These are phyloP conservation scores for Mollisia scopiformis DNA, from an alignment of 2,329 filamentous ascomycete species.

Conservation along the genomic window DNA sequence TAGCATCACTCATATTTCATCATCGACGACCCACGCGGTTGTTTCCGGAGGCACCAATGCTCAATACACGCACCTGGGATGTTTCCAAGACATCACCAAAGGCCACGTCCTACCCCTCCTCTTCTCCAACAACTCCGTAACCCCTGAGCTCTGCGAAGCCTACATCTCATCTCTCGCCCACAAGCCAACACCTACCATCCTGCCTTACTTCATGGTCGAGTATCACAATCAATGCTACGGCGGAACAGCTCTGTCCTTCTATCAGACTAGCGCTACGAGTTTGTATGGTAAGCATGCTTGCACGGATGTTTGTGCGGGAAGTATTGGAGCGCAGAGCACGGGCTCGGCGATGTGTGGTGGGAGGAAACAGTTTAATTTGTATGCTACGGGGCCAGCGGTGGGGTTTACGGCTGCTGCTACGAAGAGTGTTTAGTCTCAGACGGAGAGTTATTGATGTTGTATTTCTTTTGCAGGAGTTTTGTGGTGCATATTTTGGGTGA, in stretches of 20 bases:
- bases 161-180: conserved; percentile 1
- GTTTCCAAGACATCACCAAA: conserved; percentile 1
- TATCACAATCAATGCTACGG: conserved; percentile 5
- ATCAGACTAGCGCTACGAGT: not conserved
- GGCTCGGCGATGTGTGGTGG: conserved; percentile 9
- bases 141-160: conserved; percentile 5
- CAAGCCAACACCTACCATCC: conserved; percentile 6
- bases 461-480: too few species aligned
- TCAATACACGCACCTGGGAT: not conserved
- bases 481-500: too few species aligned
- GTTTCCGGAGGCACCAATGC: not conserved
- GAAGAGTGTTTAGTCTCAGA: not conserved
- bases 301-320: conserved; percentile 6
- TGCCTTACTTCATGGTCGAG: conserved; percentile 9
- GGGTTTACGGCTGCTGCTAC: not conserved
- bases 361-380: conserved; percentile 8
- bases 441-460: too few species aligned
- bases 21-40: not conserved
- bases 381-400: not conserved
- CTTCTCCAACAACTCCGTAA: conserved; percentile 5
- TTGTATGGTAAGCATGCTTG: conserved; percentile 2
- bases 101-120: conserved; percentile 7
- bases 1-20: not conserved
- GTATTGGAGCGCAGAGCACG: not conserved
- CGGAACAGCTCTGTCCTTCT: not conserved